A percentile compares a stretch with the other conserved stretches of the same genome.
These are phyloP conservation scores for Scheffersomyces lignosus DNA, from an alignment of 805 yeast genomes.

Conservation along the genomic window DNA sequence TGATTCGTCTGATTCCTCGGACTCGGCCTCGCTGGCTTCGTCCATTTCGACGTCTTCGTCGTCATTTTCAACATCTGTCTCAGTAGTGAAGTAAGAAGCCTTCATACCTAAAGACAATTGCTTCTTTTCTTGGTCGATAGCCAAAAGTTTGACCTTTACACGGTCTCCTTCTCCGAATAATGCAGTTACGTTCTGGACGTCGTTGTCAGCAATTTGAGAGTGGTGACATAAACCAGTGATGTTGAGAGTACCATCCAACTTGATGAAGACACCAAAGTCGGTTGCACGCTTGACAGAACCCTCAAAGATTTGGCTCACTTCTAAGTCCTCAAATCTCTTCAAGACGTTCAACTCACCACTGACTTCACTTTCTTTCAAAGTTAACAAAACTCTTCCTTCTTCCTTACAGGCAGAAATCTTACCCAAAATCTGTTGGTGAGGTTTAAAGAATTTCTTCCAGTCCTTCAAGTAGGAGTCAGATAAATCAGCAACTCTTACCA, in stretches of 20 bases:
- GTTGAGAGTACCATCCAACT: constrained; percentile 69
- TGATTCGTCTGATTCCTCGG: constrained; percentile 26
- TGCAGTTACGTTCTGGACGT: constrained; percentile 54
- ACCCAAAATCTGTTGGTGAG: constrained; percentile 73
- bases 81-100: constrained; percentile 74
- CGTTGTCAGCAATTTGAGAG: constrained; percentile 76
- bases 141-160: constrained; percentile 80
- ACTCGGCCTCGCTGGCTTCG: constrained; percentile 19
- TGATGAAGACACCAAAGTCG: constrained; percentile 90
- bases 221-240: constrained; percentile 87
- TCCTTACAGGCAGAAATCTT: constrained; percentile 64
- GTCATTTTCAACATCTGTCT: constrained; percentile 30
- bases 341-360: constrained; percentile 62
- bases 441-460: constrained; percentile 77
- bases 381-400: constrained; percentile 67
- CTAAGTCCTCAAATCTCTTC: constrained; percentile 66
- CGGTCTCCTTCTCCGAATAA: constrained; percentile 88
- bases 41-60: constrained; percentile 23
- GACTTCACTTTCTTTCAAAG: constrained; percentile 79
- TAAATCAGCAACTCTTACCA: constrained; percentile 77
- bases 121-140: constrained; percentile 60
- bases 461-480: constrained; percentile 82
- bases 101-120: constrained; percentile 90
- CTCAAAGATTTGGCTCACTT: constrained; percentile 68
- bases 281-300: constrained; percentile 78